Conservation (phyloP, 2,329 filamentous ascomycete genomes). For the Beauveria brongniartii region DNA sequence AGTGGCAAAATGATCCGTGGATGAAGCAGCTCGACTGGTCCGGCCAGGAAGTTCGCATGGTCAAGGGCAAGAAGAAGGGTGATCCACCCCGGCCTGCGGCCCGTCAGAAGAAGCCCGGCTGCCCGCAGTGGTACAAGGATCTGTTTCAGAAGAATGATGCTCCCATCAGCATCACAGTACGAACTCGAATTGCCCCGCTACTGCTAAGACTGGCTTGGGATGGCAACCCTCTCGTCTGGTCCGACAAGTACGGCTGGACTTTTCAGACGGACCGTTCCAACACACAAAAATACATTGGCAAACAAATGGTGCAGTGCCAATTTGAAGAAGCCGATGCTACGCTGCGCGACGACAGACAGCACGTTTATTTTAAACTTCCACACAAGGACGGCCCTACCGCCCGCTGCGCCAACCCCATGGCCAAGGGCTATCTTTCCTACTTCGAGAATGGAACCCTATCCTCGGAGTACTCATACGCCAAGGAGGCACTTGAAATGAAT, state of each 20-base stretch:
- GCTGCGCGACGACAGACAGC: conserved; percentile 57
- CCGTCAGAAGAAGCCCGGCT: conserved; percentile 87
- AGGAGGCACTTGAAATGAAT: conserved; percentile 96
- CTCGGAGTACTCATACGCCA: conserved; percentile 83
- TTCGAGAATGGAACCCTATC: conserved; percentile 85
- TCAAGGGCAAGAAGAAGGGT: conserved; percentile 80
- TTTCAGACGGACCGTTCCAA: conserved; percentile 66
- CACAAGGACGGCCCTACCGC: conserved; percentile 90
- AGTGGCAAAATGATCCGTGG: conserved; percentile 81
- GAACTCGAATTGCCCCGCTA: conserved; percentile 80
- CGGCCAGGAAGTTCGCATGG: conserved; percentile 83
- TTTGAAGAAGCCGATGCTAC: conserved; percentile 65
- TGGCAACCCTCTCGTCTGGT: conserved; percentile 84
- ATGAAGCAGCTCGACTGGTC: conserved; percentile 91
- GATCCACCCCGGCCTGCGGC: conserved; percentile 70
- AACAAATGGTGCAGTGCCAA: conserved; percentile 66
- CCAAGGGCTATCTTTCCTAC: conserved; percentile 82
- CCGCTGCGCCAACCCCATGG: conserved; percentile 78
- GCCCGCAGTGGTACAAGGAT: conserved; percentile 94
- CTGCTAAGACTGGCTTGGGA: conserved; percentile 83
- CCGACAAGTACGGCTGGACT: conserved; percentile 86
- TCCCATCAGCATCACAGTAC: conserved; percentile 71
- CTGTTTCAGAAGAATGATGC: conserved; percentile 63
- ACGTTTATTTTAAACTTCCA: conserved; percentile 83
- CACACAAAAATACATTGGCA: conserved; percentile 55